These are phyloP conservation scores for Coemansia reversa DNA, from an alignment of 192 early-diverging fungal genomes.

Conservation along the genomic window DNA sequence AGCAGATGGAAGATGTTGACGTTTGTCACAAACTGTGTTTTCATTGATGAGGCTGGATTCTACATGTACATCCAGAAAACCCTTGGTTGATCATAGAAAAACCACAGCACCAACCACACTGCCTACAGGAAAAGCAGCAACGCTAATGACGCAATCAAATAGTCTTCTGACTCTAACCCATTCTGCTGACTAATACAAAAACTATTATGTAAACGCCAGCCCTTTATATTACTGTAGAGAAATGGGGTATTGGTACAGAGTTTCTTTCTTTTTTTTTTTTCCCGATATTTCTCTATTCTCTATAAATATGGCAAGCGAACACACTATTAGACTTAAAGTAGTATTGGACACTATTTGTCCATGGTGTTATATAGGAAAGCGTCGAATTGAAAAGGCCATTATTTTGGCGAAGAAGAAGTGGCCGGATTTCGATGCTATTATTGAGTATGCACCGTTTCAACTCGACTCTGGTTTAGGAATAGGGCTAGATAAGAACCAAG, in stretches of 20 bases:
- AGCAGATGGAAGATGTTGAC: too few species aligned
- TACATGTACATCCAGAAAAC: too few species aligned
- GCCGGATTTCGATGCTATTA: constrained; percentile 57
- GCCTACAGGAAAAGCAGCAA: too few species aligned
- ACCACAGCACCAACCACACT: too few species aligned
- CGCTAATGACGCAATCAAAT: too few species aligned
- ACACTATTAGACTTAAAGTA: constrained; percentile 58
- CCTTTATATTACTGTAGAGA: background rate
- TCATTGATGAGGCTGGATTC: too few species aligned
- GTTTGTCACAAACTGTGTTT: too few species aligned
- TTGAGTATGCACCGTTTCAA: constrained; percentile 69
- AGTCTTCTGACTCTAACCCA: background rate
- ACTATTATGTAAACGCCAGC: background rate
- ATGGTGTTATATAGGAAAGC: constrained; percentile 79
- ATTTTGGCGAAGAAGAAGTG: constrained; percentile 44
- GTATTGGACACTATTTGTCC: constrained; percentile 72
- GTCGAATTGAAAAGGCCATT: constrained; percentile 67
- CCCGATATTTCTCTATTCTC: background rate
- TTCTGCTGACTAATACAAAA: background rate
- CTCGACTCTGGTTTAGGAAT: constrained; percentile 59
- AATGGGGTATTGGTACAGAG: background rate
- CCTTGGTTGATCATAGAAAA: too few species aligned
- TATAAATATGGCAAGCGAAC: constrained; percentile 14
- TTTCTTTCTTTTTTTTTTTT: background rate
- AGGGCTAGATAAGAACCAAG: constrained; percentile 55